Base-by-base conservation (phyloP, 208 protist genomes). In the Leishmania mexicana region DNA sequence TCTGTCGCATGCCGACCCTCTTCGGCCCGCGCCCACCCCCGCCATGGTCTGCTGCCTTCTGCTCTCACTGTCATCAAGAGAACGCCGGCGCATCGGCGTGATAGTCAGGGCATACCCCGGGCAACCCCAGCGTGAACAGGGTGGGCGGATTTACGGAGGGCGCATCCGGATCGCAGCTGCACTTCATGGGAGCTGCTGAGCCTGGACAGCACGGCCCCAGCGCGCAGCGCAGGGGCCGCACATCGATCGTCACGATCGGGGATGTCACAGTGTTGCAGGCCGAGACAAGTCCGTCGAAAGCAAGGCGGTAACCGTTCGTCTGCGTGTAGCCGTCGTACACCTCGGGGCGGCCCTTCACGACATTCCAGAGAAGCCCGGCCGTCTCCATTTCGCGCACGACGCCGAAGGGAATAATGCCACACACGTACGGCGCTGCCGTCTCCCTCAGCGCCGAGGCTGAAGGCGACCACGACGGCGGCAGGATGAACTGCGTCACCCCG, bases 401-500 rank as follows among this genome's bases (percentile, higher is more conserved):
- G n/a, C 94, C 94, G 21, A 93, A 91, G 11, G 89, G 86, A 1
- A 96, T 82, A 53, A 97, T 57, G 74, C 94, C 94, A 75, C 89
- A 94, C 75, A 87, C 84, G 47, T 81, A 85, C 38, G 76, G 75
- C 65, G 67, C 77, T 79, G 40, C 84, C 75, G 71, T 49, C n/a
- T 60, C 67, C 19, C 62, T 45, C 1, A 58, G 6, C 38, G 76
- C 81, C n/a, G 72, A 54, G 51, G 53, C 4, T 38, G 73, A 68
- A 40, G 75, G 75, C 76, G 67, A 73, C 79, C 51, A 80, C 24
- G 53, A 73, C 38, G 70, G 72, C 10, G 75, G 76, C 31, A 80
- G 51, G 19, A 88, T 45, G 28, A 79, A 2, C 75, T 93, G 90
- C 53, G 93, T 96, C 53, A 91, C 85, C 8, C 93, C 93, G 67